Evolutionary conservation across 805 yeast species (phyloP), one percentile per base, ranked within the genome.

Genomic region (Candida pseudoglaebosa): DNA sequence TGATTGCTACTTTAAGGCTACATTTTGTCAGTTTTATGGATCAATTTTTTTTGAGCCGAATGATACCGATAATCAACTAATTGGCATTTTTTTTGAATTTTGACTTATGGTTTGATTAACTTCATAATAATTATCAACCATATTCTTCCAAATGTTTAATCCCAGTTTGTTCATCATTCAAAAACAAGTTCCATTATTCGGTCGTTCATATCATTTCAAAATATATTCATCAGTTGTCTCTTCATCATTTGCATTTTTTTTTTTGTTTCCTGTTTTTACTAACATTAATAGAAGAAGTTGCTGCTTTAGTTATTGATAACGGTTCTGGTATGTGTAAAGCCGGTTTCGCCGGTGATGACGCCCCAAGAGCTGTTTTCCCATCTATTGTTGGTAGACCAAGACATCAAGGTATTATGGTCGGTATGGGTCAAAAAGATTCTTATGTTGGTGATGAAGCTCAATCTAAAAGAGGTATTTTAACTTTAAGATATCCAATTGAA

Each of bases 311-410:
- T 77, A 91, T 91, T 76, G 99, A 91, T 73, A 91, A 91, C 77
- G 99, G 99, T 78, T 93, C 99, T 67, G 99, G 99, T 82, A 93
- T 93, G 98, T 93, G 99, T 84, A 93, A 93, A 73, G 99, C 99
- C 91, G 99, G 99, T 75, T 93, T 90, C 70, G 98, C 99, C 82
- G 99, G 99, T 79, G 98, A 93, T 68, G 99, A 93, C 78, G 98
- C 98, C 53, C 99, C 99, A 68, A 86, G 97, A 73, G 98, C 99
- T 62, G 99, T 93, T 58, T 93, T 93, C 91, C 99, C 99, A 66
- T 93, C 98, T 48, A 91, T 93, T 65, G 99, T 91, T 53, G 99
- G 99, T 77, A 93, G 99, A 78, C 98, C 99, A 78, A 90, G 96
- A 82, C 99, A 93, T 73, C 98, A 93, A 74, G 98, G 98, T 83